Percentiles rank a stretch among this genome's conserved stretches.
These are phyloP conservation scores for Davidsoniella virescens DNA, from an alignment of 2,329 filamentous ascomycete genomes.

Conservation along the genomic window DNA sequence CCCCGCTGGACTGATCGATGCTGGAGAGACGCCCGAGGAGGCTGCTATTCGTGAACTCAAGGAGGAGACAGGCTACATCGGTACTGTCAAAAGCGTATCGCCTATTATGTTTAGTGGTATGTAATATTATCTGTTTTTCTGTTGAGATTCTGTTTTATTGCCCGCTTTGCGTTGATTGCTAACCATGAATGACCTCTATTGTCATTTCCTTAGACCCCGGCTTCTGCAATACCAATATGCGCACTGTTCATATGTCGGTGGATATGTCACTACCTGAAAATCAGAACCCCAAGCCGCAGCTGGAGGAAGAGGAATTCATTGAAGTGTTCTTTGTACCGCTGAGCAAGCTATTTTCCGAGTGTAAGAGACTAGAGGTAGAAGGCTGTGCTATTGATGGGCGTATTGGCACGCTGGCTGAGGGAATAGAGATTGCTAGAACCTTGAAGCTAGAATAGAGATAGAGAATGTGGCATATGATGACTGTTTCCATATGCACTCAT, in stretches of 20 bases:
- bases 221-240: conserved; percentile 50
- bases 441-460: conserved; percentile 25
- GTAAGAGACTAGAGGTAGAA: conserved; percentile 47
- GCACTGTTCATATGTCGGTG: conserved; percentile 57
- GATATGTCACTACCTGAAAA: conserved; percentile 56
- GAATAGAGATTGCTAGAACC: conserved; percentile 53
- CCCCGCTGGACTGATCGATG: conserved; percentile 47
- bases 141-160: no score
- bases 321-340: conserved; percentile 59
- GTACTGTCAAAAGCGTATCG: conserved; percentile 36
- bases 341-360: conserved; percentile 46
- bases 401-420: conserved; percentile 62
- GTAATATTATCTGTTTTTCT: conserved; percentile 4
- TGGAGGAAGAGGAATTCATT: conserved; percentile 72
- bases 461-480: not conserved
- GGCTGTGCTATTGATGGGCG: conserved; percentile 68
- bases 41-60: conserved; percentile 47
- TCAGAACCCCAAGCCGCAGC: conserved; percentile 47
- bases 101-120: conserved; percentile 48
- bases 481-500: no score
- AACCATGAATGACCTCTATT: not conserved
- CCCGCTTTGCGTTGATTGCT: not conserved
- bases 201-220: conserved; percentile 34
- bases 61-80: conserved; percentile 52
- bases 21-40: conserved; percentile 42